Evolutionary conservation across 2,329 filamentous ascomycete genomes (phyloP).

Genomic region (Fusarium drepaniforme): DNA sequence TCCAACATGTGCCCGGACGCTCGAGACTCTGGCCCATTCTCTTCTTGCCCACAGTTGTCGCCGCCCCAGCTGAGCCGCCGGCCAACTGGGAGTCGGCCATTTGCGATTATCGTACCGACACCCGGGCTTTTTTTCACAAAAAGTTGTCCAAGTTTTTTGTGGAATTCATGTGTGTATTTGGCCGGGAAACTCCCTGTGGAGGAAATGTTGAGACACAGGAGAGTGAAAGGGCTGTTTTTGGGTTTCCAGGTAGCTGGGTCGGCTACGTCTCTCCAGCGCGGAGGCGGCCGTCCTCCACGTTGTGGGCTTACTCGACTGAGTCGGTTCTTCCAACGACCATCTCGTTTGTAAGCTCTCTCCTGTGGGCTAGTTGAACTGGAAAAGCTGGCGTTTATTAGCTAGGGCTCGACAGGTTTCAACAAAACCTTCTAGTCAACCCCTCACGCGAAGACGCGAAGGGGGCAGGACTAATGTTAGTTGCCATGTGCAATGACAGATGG

Average conservation of each 20-base stretch:
- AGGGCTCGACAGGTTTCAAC: not conserved
- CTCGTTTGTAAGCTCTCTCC: not conserved
- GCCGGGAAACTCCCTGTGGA: not conserved
- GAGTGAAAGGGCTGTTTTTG: not conserved
- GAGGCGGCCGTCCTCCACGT: not conserved
- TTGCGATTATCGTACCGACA: conserved; percentile 4
- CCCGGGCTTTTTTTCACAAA: not conserved
- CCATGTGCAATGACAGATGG: conserved; percentile 4
- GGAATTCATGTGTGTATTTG: not conserved
- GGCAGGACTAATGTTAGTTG: not conserved
- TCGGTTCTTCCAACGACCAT: not conserved
- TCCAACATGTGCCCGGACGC: conserved; percentile 2
- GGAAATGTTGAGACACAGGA: not conserved
- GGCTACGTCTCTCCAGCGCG: not conserved
- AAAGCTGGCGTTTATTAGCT: not conserved
- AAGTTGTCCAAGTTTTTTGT: not conserved
- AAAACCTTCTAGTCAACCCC: not conserved
- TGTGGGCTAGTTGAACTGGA: not conserved
- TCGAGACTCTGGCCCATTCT: conserved; percentile 19
- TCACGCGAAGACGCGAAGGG: not conserved
- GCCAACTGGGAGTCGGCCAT: conserved; percentile 20
- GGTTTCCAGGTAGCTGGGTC: not conserved
- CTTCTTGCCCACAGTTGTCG: too few species aligned
- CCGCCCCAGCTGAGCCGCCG: conserved; percentile 8
- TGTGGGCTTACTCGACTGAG: not conserved